phyloP scores from a whole-genome alignment of 352 stramenopile species.

The Pelagophyceae sp. region DNA sequence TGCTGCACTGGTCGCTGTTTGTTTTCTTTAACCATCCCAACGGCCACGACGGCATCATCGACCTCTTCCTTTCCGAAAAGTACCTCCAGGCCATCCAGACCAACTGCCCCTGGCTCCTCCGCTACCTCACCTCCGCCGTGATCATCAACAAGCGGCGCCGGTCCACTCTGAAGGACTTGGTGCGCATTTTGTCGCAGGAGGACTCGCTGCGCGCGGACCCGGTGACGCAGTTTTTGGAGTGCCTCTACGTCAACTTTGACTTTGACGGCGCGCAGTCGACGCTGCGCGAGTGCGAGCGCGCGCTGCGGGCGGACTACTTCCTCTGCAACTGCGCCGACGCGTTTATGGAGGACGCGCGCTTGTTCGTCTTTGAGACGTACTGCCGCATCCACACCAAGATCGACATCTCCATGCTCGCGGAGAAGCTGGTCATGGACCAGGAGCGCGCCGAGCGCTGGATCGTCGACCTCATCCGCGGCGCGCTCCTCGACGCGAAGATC shows the following conservation, averaged over 20 bases:
- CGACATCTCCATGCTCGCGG: conserved; percentile 88
- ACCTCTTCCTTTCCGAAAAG: conserved; percentile 85
- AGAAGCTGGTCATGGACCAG: conserved; percentile 90
- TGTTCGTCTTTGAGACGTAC: conserved; percentile 99
- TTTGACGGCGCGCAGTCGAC: conserved; percentile 91
- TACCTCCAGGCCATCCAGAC: conserved; percentile 95
- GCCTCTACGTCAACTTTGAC: conserved; percentile 95
- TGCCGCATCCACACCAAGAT: conserved; percentile 98
- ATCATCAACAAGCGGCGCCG: conserved; percentile 88
- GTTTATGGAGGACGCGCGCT: conserved; percentile 93
- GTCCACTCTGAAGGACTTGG: conserved; percentile 57
- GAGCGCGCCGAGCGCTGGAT: conserved; percentile 97
- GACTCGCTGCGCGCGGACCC: conserved; percentile 55
- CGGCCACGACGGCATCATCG: conserved; percentile 87
- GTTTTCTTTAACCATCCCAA: conserved; percentile 79
- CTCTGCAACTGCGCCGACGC: conserved; percentile 85
- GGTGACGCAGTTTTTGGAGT: conserved; percentile 90
- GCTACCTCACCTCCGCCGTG: conserved; percentile 90
- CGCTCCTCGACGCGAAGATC: conserved; percentile 92
- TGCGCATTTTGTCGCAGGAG: conserved; percentile 87
- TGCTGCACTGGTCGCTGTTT: conserved; percentile 97
- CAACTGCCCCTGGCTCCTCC: conserved; percentile 91
- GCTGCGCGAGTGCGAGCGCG: conserved; percentile 77
- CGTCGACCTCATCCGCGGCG: conserved; percentile 95
- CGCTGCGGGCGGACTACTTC: conserved; percentile 94